These are phyloP conservation scores for Solanum pinnatisectum DNA, from an alignment of 257 asterid species.

Conservation along the genomic window DNA sequence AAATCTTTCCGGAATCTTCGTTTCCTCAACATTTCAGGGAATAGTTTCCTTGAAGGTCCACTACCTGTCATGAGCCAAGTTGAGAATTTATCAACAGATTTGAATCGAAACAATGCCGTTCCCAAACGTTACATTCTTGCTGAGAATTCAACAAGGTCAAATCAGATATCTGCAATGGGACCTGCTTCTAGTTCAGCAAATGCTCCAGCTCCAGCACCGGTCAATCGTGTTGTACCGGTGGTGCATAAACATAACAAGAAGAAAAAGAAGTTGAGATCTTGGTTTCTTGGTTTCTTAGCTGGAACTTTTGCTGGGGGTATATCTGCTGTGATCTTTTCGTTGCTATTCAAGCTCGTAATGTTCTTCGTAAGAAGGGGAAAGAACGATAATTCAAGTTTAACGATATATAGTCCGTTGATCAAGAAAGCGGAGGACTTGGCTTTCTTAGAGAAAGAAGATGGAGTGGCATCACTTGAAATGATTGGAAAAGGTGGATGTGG, in stretches of 20 bases:
- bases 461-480: constrained; percentile 37
- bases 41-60: constrained; percentile 40
- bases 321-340: constrained; percentile 38
- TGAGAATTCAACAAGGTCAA: constrained; percentile 27
- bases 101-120: not conserved
- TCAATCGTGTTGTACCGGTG: not conserved
- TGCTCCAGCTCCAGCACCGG: constrained; percentile 24
- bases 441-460: constrained; percentile 63
- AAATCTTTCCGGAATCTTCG: constrained; percentile 57
- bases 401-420: constrained; percentile 55
- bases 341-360: constrained; percentile 25
- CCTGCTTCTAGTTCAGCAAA: constrained; percentile 17
- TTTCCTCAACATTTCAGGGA: constrained; percentile 62
- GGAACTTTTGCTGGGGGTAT: constrained; percentile 46
- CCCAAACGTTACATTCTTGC: constrained; percentile 50
- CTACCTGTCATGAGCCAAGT: constrained; percentile 17
- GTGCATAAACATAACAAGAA: not conserved
- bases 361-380: constrained; percentile 20
- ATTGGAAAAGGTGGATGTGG: constrained; percentile 95
- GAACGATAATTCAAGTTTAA: constrained; percentile 22
- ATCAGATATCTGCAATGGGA: constrained; percentile 14
- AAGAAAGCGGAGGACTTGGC: constrained; percentile 73
- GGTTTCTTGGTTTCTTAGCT: constrained; percentile 54
- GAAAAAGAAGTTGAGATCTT: constrained; percentile 13
- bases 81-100: constrained; percentile 14